Percentiles rank a stretch among this genome's conserved stretches.
Evolutionary conservation across 2,329 filamentous ascomycete species (phyloP).

Genomic region (Fusarium nelsonii): DNA sequence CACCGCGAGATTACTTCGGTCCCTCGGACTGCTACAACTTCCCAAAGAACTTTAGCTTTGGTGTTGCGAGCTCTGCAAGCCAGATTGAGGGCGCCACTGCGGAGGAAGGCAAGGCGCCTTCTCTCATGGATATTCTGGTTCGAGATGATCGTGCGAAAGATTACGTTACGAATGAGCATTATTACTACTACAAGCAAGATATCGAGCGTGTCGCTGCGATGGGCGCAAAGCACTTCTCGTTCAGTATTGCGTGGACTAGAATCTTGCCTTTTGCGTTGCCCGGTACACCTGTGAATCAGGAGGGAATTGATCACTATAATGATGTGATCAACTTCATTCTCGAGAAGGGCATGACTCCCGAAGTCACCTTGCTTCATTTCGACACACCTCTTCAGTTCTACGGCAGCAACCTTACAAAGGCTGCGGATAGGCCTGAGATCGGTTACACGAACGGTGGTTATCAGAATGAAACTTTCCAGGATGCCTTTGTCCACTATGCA

Average conservation of each 20-base stretch:
- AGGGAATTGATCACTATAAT: slow-evolving; percentile 66
- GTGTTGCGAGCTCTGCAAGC: slow-evolving; percentile 62
- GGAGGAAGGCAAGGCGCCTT: slow-evolving; percentile 58
- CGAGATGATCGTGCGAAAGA: slow-evolving; percentile 45
- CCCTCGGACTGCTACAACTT: slow-evolving; percentile 64
- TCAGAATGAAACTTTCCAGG: slow-evolving; percentile 61
- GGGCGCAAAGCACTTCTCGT: slow-evolving; percentile 64
- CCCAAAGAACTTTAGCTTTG: slow-evolving; percentile 60
- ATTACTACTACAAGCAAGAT: slow-evolving; percentile 69
- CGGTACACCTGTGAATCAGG: slow-evolving; percentile 63
- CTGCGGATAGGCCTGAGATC: slow-evolving; percentile 46
- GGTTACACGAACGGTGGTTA: slow-evolving; percentile 59
- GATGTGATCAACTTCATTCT: slow-evolving; percentile 65
- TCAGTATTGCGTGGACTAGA: slow-evolving; percentile 65
- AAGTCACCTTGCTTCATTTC: slow-evolving; percentile 63
- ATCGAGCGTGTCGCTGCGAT: slow-evolving; percentile 65
- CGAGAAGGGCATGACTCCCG: slow-evolving; percentile 62
- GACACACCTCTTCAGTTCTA: slow-evolving; percentile 61
- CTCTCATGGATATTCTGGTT: slow-evolving; percentile 58
- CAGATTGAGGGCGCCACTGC: slow-evolving; percentile 61
- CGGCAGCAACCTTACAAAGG: slow-evolving; percentile 49
- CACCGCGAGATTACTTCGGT: slow-evolving; percentile 64
- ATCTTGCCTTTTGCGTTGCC: slow-evolving; percentile 65
- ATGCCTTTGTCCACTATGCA: slow-evolving; percentile 66
- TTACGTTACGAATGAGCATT: slow-evolving; percentile 62